Percentiles rank a stretch among this genome's conserved stretches.
Conservation (phyloP, 495 filamentous ascomycete species). For the Penicillium cosmopolitanum region DNA sequence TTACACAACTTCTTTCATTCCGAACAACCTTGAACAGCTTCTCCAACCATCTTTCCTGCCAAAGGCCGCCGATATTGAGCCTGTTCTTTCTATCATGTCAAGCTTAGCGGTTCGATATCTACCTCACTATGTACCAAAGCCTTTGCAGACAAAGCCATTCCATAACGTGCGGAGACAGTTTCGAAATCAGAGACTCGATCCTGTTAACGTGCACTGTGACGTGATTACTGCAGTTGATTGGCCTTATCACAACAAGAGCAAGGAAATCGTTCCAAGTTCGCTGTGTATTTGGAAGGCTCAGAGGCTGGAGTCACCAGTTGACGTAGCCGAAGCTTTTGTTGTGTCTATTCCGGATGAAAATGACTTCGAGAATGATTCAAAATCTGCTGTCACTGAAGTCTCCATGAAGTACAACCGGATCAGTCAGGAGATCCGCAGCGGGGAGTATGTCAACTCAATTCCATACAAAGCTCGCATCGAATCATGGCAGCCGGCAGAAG, state of each 20-base stretch:
- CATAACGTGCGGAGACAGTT: conserved; percentile 24
- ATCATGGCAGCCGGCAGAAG: conserved; percentile 19
- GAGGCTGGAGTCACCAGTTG: neutral
- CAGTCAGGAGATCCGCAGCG: conserved; percentile 16
- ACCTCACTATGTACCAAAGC: neutral
- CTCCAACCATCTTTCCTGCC: conserved; percentile 37
- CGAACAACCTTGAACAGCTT: conserved; percentile 69
- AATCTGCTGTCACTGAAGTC: conserved; percentile 9
- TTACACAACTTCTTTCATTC: conserved; percentile 87
- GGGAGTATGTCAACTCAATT: neutral
- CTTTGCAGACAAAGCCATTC: conserved; percentile 14
- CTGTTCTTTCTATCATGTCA: conserved; percentile 14
- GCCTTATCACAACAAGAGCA: conserved; percentile 7
- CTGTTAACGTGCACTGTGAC: conserved; percentile 24
- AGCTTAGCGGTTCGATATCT: conserved; percentile 14
- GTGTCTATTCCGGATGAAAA: conserved; percentile 6
- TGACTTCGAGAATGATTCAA: neutral
- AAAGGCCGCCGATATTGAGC: neutral
- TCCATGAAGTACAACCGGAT: conserved; percentile 23
- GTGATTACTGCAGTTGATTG: conserved; percentile 17
- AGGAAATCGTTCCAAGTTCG: neutral
- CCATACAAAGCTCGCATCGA: conserved; percentile 10
- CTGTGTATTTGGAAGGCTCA: conserved; percentile 26
- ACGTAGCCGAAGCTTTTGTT: conserved; percentile 5
- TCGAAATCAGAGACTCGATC: conserved; percentile 28